These are phyloP conservation scores for Sugiyamaella qingdaonensis DNA, from an alignment of 805 yeast genomes.

Conservation along the genomic window DNA sequence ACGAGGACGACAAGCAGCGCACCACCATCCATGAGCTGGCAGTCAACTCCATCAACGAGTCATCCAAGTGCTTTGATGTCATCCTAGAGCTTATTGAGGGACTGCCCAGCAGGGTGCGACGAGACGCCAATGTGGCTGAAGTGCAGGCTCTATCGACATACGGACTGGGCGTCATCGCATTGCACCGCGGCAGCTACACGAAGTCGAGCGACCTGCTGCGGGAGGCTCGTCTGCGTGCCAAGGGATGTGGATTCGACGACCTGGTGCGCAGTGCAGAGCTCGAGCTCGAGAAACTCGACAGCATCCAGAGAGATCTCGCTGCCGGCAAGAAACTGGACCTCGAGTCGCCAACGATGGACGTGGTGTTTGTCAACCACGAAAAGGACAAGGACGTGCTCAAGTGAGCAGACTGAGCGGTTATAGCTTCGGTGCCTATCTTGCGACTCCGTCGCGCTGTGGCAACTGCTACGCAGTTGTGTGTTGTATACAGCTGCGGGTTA, in stretches of 20 bases:
- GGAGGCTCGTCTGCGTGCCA: conserved; percentile 68
- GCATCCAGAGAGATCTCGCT: conserved; percentile 19
- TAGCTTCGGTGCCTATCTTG: no score
- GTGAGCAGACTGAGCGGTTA: no score
- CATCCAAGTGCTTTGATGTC: conserved; percentile 40
- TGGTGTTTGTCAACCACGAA: conserved; percentile 15
- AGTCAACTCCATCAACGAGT: conserved; percentile 26
- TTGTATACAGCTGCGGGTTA: no score
- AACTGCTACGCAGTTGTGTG: no score
- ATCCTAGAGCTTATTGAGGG: conserved; percentile 42
- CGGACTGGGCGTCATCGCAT: conserved; percentile 74
- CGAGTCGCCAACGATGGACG: conserved; percentile 20
- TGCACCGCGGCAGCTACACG: conserved; percentile 54
- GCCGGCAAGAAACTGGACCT: conserved; percentile 8
- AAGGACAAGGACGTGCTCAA: conserved; percentile 2
- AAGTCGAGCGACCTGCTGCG: conserved; percentile 58
- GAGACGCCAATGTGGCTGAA: conserved; percentile 48
- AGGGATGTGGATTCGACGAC: conserved; percentile 59
- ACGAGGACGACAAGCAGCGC: conserved; percentile 18
- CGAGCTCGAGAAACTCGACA: conserved; percentile 54
- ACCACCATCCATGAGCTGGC: conserved; percentile 21
- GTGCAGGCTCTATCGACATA: conserved; percentile 77
- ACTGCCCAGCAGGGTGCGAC: conserved; percentile 34
- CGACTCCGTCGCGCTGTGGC: no score
- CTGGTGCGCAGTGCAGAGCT: conserved; percentile 60